Evolutionary conservation across 768 basidiomycete species (phyloP), one percentile per base, ranked within the genome.

Genomic region (Strobilomyces dryophilus): DNA sequence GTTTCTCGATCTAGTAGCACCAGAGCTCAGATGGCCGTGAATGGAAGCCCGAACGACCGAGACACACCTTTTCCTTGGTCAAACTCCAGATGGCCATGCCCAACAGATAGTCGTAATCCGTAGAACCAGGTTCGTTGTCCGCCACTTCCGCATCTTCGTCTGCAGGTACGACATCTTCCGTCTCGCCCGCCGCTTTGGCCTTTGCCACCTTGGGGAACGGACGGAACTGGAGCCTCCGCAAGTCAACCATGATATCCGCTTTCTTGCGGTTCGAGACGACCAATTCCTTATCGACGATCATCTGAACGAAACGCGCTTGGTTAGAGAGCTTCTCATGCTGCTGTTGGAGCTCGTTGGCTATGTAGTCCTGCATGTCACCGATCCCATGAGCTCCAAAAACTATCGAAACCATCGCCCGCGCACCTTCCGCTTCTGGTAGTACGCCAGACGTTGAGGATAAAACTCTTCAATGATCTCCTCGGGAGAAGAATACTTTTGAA

Each of bases 401-500:
- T 14, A n/a, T 27, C 7, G 8, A 18, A n/a, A 12, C 8, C 20
- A 43, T 52, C 5, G 6, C 12, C 5, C 31, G 41, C 45, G n/a
- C 47, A 88, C 95, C 83, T 99, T 99, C 67, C 97, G 88, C 62
- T 92, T 92, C 73, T 95, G 93, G 68, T 99, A 99, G 71, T 82
- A 93, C 26, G 89, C 84, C 57, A 99, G 73, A 15, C 97, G 83
- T 51, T 84, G 74, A 26, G 91, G 89, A 66, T 91, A 99, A 67
- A 97, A 99, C 36, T 97, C 95, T 57, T 91, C 85, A 42, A 98
- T 70, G 49, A 99, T 91, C 59, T 94, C 88, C 66, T 98, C 97
- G 0, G 97, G 83, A 1, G 85, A 80, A 17, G 81, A 75, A 69
- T 98, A 98, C 72, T 86, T 95, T 74, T 86, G 92, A 74, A 99